Conservation (phyloP, 352 stramenopile genomes). For the Pythium pectinolyticum region DNA sequence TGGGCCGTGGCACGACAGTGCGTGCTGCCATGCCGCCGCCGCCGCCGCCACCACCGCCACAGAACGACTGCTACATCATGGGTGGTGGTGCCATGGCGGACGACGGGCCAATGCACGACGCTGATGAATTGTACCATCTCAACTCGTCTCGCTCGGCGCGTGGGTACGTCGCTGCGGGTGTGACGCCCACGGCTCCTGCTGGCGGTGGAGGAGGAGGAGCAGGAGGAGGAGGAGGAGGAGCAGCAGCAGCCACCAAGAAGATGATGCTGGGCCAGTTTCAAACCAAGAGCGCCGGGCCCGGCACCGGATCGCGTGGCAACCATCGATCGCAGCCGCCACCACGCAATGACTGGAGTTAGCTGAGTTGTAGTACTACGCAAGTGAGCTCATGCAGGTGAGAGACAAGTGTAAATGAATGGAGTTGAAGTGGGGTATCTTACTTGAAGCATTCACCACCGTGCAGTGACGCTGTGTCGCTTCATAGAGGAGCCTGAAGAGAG, state of each 20-base stretch:
- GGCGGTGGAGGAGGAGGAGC: too few relatives aligned
- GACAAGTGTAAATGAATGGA: too few relatives aligned
- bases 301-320: not conserved
- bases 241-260: too few relatives aligned
- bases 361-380: too few relatives aligned
- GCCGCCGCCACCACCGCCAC: too few relatives aligned
- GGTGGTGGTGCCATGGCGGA: slow-evolving; percentile 21
- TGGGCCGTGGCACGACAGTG: not conserved
- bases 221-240: too few relatives aligned
- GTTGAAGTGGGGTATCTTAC: too few relatives aligned
- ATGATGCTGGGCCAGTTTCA: too few relatives aligned
- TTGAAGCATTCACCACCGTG: too few relatives aligned
- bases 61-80: slow-evolving; percentile 27
- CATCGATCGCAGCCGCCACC: not conserved
- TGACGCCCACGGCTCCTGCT: not conserved
- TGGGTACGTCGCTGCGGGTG: slow-evolving; percentile 1
- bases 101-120: slow-evolving; percentile 10
- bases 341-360: not conserved
- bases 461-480: too few relatives aligned
- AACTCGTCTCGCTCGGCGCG: slow-evolving; percentile 1
- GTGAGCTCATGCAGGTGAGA: too few relatives aligned
- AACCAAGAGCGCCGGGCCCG: not conserved
- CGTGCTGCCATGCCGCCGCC: slow-evolving; percentile 6
- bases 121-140: not conserved
- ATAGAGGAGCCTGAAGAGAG: too few relatives aligned